phyloP scores from a whole-genome alignment of 495 filamentous ascomycete species.

The Tirmania nivea region DNA sequence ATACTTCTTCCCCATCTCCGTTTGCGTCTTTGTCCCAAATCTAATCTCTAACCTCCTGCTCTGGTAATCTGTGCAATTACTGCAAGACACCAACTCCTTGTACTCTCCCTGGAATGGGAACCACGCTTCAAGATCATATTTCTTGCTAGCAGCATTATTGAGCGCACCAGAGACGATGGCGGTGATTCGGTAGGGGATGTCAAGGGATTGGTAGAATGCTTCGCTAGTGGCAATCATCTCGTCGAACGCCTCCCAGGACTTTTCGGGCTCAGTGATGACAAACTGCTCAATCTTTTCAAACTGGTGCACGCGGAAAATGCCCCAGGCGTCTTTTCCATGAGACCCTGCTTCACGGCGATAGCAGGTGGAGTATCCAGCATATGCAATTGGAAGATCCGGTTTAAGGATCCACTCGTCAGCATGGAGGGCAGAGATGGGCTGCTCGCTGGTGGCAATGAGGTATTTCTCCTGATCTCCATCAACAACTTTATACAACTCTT shows the following conservation, averaged over 20 bases:
- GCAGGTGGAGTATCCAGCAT: slow-evolving; percentile 75
- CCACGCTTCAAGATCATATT: slow-evolving; percentile 92
- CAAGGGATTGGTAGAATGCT: slow-evolving; percentile 80
- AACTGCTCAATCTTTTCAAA: slow-evolving; percentile 99
- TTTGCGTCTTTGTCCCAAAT: slow-evolving; percentile 57
- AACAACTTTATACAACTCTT: slow-evolving; percentile 91
- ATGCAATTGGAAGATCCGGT: slow-evolving; percentile 64
- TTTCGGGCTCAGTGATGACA: slow-evolving; percentile 77
- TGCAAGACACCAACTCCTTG: slow-evolving; percentile 91
- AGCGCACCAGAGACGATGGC: slow-evolving; percentile 86
- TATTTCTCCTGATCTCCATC: slow-evolving; percentile 87
- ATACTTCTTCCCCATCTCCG: slow-evolving; percentile 69
- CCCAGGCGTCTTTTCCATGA: slow-evolving; percentile 93
- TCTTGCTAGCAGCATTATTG: slow-evolving; percentile 85
- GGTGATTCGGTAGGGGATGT: slow-evolving; percentile 72
- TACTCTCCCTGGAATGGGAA: slow-evolving; percentile 93
- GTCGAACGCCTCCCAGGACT: slow-evolving; percentile 84
- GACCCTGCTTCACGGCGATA: slow-evolving; percentile 86
- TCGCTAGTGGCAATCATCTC: slow-evolving; percentile 77
- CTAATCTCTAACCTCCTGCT: slow-evolving; percentile 69
- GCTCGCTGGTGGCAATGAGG: slow-evolving; percentile 90
- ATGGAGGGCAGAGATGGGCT: slow-evolving; percentile 81
- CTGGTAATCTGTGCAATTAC: slow-evolving; percentile 93
- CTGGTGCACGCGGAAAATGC: slow-evolving; percentile 93
- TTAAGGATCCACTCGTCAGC: slow-evolving; percentile 78